Percentiles rank a stretch among this genome's conserved stretches.
These are phyloP conservation scores for Dacryopinax spathularia DNA, from an alignment of 768 basidiomycete species.

Conservation along the genomic window DNA sequence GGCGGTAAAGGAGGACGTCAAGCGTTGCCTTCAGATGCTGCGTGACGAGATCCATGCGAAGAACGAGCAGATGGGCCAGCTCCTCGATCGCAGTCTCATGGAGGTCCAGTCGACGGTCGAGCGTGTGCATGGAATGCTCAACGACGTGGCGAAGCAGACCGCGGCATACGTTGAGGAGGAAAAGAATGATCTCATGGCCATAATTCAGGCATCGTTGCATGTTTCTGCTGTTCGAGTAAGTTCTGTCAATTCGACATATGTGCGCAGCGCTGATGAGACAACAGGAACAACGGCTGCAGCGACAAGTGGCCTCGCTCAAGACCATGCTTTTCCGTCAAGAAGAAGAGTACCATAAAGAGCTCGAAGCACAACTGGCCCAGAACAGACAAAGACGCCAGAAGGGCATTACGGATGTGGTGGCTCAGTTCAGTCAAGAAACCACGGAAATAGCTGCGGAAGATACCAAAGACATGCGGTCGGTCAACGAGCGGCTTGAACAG, in stretches of 20 bases:
- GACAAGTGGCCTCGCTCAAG: background rate
- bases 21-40: conserved; percentile 37
- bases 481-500: conserved; percentile 21
- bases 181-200: background rate
- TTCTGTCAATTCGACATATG: background rate
- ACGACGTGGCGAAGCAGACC: background rate
- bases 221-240: background rate
- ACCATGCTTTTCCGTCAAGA: background rate
- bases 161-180: background rate
- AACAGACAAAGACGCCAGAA: conserved; percentile 40
- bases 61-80: conserved; percentile 34
- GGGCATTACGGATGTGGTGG: conserved; percentile 36
- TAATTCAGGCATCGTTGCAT: background rate
- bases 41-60: conserved; percentile 30
- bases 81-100: background rate
- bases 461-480: background rate
- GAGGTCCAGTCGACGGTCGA: background rate
- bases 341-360: background rate
- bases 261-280: too few species aligned
- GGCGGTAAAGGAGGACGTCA: conserved; percentile 41
- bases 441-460: conserved; percentile 4
- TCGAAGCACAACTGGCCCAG: background rate
- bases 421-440: conserved; percentile 16
- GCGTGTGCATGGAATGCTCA: background rate
- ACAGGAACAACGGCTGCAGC: background rate